Evolutionary conservation across 2,329 filamentous ascomycete genomes (phyloP), one percentile per base, ranked within the genome.

Genomic region (Mollisia scopiformis): DNA sequence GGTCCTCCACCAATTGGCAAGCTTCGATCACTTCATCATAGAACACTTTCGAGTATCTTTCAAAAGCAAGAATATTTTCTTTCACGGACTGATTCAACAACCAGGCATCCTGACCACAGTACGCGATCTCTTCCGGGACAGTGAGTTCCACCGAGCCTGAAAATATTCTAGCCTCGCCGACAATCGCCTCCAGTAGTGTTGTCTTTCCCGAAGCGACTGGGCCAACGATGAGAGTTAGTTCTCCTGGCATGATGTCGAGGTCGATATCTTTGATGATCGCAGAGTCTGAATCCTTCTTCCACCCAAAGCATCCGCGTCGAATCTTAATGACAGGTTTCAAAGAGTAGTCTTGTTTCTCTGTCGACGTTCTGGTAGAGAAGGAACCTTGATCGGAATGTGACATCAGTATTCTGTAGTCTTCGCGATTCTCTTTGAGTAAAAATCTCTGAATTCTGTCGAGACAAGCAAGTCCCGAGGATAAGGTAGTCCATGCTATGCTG

Each of bases 51-150:
- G 78, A 74, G 43, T 74, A 74, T 7, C 65, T 62, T 8, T 73
- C 75, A 63, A 75, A 74, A 2, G 71, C 75, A 5, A 75, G 62
- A 28, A 79, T 77, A 51, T 74, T 78, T 23, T 78, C 71, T 57
- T 72, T 73, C 61, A 80, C 75, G 14, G 76, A 74, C 1, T 71
- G 73, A 56, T 79, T 79, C 69, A 73, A 71, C 21, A 58, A 28
- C 14, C 27, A 58, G 8, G 55, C 21, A 14, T 23, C 39, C 47
- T 58, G 55, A 46, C 39, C 55, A 23, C 55, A 58, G 23, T 35
- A 58, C 4, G 28, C 55, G 43, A 46, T 35, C 31, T 58, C 25
- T 13, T 39, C 31, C 7, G 31, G 31, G 13, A 39, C 35, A 55
- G 39, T 35, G 25, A 39, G 21, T 46, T 39, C 31, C 11, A 31